phyloP scores from a whole-genome alignment of 352 stramenopile genomes.

The Globisporangium echinulatum region DNA sequence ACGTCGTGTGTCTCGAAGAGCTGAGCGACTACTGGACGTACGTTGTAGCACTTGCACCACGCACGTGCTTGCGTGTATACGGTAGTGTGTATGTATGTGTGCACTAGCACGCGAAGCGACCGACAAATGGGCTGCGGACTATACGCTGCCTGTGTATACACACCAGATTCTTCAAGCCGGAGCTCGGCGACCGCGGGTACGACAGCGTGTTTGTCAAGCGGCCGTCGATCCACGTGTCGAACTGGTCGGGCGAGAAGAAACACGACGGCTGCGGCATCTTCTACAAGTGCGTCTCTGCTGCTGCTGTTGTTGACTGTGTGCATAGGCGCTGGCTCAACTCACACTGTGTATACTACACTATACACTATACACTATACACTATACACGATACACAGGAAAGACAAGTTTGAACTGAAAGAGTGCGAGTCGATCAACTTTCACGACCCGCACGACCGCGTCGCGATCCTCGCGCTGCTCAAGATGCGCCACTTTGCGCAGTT shows the following conservation, averaged over 20 bases:
- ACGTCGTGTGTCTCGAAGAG: constrained; percentile 82
- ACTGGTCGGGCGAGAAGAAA: constrained; percentile 86
- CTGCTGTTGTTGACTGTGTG: not conserved
- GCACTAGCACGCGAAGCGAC: too few relatives aligned
- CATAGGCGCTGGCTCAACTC: too few relatives aligned
- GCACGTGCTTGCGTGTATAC: not conserved
- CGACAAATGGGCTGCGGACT: too few relatives aligned
- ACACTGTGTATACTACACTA: too few relatives aligned
- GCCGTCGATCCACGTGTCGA: constrained; percentile 78
- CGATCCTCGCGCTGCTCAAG: constrained; percentile 79
- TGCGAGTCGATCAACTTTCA: constrained; percentile 85
- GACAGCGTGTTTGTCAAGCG: constrained; percentile 84
- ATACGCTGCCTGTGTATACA: not conserved
- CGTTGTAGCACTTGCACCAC: constrained; percentile 8
- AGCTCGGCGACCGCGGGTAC: constrained; percentile 68
- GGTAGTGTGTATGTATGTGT: too few relatives aligned
- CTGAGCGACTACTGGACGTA: constrained; percentile 88
- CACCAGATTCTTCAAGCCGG: constrained; percentile 71
- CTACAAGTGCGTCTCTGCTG: constrained; percentile 48
- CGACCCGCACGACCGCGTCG: constrained; percentile 79
- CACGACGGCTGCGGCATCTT: constrained; percentile 86
- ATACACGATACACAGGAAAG: constrained; percentile 23
- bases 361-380: too few relatives aligned
- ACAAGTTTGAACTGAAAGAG: constrained; percentile 83
- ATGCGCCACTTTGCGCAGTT: constrained; percentile 78